Conservation (phyloP, 441 rosid species). For the Gossypium schwendimanii region DNA sequence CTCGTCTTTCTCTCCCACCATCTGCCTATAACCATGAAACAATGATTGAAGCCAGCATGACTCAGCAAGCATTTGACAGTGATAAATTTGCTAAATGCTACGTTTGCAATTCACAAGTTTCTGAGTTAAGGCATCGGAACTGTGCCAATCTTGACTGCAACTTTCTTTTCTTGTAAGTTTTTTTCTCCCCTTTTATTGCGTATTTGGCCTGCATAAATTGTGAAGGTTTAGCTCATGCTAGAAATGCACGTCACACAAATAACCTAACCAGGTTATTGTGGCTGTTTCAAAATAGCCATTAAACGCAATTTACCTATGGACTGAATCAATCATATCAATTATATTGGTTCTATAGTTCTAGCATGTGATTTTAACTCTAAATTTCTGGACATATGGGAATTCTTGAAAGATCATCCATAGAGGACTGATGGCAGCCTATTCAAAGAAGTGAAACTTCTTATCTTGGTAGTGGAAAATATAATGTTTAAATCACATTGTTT, state of each 20-base stretch:
- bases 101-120: constrained; percentile 51
- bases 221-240: not conserved
- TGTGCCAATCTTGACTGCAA: constrained; percentile 94
- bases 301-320: not conserved
- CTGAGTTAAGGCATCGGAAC: constrained; percentile 72
- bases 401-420: not conserved
- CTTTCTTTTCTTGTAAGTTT: constrained; percentile 71
- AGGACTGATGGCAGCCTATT: not conserved
- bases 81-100: constrained; percentile 62
- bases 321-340: not conserved
- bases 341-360: not conserved
- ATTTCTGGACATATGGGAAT: not conserved
- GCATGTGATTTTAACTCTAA: not conserved
- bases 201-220: not conserved
- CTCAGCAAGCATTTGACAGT: constrained; percentile 23
- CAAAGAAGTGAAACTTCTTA: not conserved
- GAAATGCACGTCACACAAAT: not conserved
- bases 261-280: not conserved
- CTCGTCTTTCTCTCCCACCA: constrained; percentile 84
- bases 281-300: not conserved
- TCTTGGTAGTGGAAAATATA: not conserved
- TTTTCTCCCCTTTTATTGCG: constrained; percentile 2
- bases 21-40: constrained; percentile 40
- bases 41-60: constrained; percentile 14
- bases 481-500: not conserved